Base-by-base conservation (phyloP, 768 basidiomycete genomes). In the Lentinula lateritia region DNA sequence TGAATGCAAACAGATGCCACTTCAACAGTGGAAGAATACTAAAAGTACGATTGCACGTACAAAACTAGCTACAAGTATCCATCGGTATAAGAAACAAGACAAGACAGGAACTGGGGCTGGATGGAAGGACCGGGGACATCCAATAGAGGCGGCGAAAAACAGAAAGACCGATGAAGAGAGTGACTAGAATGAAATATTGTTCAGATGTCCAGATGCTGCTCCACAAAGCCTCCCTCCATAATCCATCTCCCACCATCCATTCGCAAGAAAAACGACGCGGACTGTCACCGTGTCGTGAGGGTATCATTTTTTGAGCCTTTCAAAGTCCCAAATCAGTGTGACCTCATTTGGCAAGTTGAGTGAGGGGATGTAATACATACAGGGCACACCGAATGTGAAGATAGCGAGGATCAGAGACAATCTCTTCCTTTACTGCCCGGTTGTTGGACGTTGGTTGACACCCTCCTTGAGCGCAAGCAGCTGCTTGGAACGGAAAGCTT, bases 401-500 rank as follows among this genome's bases (percentile, higher is more conserved):
- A 48, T 12, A 20, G n/a, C 8, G n/a, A 12, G 9, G 35, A 12
- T 5, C 2, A 18, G 3, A n/a, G 1, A 23, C 16, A 4, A 5
- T 32, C 52, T 15, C 36, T 58, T 38, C 65, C 3, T 65, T 61
- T 66, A 76, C 56, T 75, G 73, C 46, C 53, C 67, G 53, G 71
- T 67, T 38, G 81, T 73, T 53, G 87, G 87, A 64, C 84, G 82
- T 72, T 85, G 83, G 74, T 85, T 88, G 62, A 93, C 93, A 42
- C 92, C 91, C 77, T 98, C 96, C 82, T 98, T 98, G 69, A 98
- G 85, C 13, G 96, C 96, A 52, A 98, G 82, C 66, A 98, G 76
- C 79, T 99, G 96, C 80, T 98, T 98, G 68, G 94, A 96, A 66
- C 96, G 88, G 93, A 99, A 99, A 8, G 95, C 94, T 80, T 99